These are phyloP conservation scores for Passalora sequoiae DNA, from an alignment of 2,329 filamentous ascomycete species.

Conservation along the genomic window DNA sequence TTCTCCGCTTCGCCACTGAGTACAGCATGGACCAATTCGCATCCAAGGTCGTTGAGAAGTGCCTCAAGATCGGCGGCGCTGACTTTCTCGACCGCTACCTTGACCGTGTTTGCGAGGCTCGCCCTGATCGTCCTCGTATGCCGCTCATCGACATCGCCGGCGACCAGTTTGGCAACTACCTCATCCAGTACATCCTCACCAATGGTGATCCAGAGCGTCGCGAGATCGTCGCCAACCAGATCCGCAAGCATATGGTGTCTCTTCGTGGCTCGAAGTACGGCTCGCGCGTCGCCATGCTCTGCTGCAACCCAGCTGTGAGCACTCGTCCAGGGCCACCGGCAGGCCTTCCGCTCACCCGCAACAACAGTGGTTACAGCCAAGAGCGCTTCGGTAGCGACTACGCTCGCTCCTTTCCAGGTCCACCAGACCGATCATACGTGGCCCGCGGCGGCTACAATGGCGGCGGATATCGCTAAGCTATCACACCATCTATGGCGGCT, in stretches of 20 bases:
- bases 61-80: slow-evolving; percentile 85
- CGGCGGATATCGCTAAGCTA: slow-evolving; percentile 24
- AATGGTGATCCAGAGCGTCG: slow-evolving; percentile 82
- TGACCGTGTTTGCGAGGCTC: slow-evolving; percentile 87
- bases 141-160: slow-evolving; percentile 96
- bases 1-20: slow-evolving; percentile 85
- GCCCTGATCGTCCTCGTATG: slow-evolving; percentile 85
- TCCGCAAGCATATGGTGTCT: slow-evolving; percentile 98
- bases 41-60: slow-evolving; percentile 98
- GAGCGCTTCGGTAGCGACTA: slow-evolving; percentile 22
- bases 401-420: slow-evolving; percentile 12
- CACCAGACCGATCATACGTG: slow-evolving; percentile 9
- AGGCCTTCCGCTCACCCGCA: slow-evolving; percentile 42
- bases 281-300: slow-evolving; percentile 96
- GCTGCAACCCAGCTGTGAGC: slow-evolving; percentile 85
- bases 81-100: slow-evolving; percentile 93
- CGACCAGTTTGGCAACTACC: slow-evolving; percentile 79
- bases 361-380: slow-evolving; percentile 16
- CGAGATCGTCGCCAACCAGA: slow-evolving; percentile 87
- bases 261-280: slow-evolving; percentile 97
- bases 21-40: slow-evolving; percentile 99
- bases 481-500: slow-evolving; percentile 10
- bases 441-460: slow-evolving; percentile 21
- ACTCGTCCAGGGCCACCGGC: slow-evolving; percentile 83
- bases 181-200: slow-evolving; percentile 94